Evolutionary conservation across 768 basidiomycete species (phyloP).

Genomic region (Xerocomus potaroensis): DNA sequence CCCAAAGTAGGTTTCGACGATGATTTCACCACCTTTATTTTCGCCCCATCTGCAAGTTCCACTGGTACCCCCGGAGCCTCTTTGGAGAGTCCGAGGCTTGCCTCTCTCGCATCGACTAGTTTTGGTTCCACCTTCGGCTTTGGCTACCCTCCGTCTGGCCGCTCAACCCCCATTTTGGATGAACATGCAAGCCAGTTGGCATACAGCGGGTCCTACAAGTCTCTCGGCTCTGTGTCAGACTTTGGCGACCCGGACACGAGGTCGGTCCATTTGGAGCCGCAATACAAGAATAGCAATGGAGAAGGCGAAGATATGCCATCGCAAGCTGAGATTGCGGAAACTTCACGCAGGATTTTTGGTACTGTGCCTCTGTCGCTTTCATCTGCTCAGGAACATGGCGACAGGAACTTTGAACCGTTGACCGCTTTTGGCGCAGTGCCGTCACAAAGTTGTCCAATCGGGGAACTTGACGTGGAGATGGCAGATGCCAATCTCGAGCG

Average conservation of each 20-base stretch:
- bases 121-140: slow-evolving; percentile 31
- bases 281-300: slow-evolving; percentile 1
- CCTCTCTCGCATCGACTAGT: slow-evolving; percentile 12
- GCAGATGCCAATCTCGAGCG: slow-evolving; percentile 38
- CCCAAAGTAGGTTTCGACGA: slow-evolving; percentile 61
- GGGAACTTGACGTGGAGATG: slow-evolving; percentile 25
- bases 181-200: slow-evolving; percentile 12
- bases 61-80: not conserved
- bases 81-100: not conserved
- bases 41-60: slow-evolving; percentile 40
- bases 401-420: not conserved
- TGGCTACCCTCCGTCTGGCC: slow-evolving; percentile 16
- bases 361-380: slow-evolving; percentile 13
- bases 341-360: slow-evolving; percentile 51
- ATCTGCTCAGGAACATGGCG: slow-evolving; percentile 12
- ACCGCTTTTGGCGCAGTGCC: slow-evolving; percentile 1
- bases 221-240: slow-evolving; percentile 58
- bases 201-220: slow-evolving; percentile 39
- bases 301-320: slow-evolving; percentile 41
- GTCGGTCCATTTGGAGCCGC: slow-evolving; percentile 14
- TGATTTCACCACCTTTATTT: slow-evolving; percentile 74
- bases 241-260: slow-evolving; percentile 44
- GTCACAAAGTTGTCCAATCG: slow-evolving; percentile 25
- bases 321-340: slow-evolving; percentile 44
- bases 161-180: slow-evolving; percentile 24